phyloP scores from a whole-genome alignment of 176 grass and related monocot genomes.

The Hyparrhenia diplandra region DNA sequence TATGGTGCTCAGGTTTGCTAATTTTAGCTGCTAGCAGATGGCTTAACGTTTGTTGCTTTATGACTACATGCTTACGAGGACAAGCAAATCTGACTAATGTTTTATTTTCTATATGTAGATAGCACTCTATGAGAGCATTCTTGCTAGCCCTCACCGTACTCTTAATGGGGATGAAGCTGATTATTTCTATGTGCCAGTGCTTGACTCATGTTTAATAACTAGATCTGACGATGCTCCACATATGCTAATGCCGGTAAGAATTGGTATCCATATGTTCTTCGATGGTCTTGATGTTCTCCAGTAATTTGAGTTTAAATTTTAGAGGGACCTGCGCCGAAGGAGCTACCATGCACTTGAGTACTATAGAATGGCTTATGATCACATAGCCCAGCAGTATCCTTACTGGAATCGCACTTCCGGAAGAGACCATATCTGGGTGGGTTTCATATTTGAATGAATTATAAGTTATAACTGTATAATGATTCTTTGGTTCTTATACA shows the following conservation, averaged over 20 bases:
- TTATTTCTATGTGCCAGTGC: slow-evolving; percentile 95
- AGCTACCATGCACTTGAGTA: slow-evolving; percentile 78
- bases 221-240: slow-evolving; percentile 86
- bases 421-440: slow-evolving; percentile 97
- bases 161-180: slow-evolving; percentile 95
- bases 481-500: slow-evolving; percentile 3
- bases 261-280: slow-evolving; percentile 17
- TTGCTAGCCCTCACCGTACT: slow-evolving; percentile 86
- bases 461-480: background rate
- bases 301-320: slow-evolving; percentile 32
- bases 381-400: slow-evolving; percentile 79
- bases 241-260: slow-evolving; percentile 55
- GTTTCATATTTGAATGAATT: slow-evolving; percentile 42
- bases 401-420: slow-evolving; percentile 90
- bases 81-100: slow-evolving; percentile 22
- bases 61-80: background rate
- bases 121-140: slow-evolving; percentile 95
- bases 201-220: slow-evolving; percentile 93
- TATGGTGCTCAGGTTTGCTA: slow-evolving; percentile 91
- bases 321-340: slow-evolving; percentile 47
- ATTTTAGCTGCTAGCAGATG: slow-evolving; percentile 3
- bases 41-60: slow-evolving; percentile 1
- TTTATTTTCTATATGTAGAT: slow-evolving; percentile 53
- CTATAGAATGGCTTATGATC: slow-evolving; percentile 81
- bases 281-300: background rate